Evolutionary conservation across 2,329 filamentous ascomycete genomes (phyloP).

Genomic region (Pseudogymnoascus sp.): DNA sequence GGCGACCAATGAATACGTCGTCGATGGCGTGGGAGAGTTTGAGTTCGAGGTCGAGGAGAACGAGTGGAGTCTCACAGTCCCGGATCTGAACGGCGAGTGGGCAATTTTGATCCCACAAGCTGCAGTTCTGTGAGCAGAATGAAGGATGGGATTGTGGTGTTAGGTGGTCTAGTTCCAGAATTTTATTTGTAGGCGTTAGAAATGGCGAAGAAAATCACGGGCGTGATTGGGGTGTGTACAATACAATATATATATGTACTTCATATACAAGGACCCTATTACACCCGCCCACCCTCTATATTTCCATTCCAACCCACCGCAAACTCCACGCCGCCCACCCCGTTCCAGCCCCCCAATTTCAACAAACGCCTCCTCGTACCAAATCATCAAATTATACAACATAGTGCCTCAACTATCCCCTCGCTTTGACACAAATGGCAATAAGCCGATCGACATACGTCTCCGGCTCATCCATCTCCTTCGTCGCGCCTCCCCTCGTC

Average conservation of each 20-base stretch:
- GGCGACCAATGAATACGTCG: conserved; percentile 31
- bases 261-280: background rate
- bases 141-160: background rate
- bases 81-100: conserved; percentile 19
- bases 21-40: conserved; percentile 31
- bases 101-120: conserved; percentile 8
- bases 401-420: background rate
- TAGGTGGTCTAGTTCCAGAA: background rate
- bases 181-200: background rate
- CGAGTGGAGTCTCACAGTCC: conserved; percentile 23
- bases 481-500: background rate
- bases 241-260: background rate
- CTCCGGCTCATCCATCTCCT: conserved; percentile 3
- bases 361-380: background rate
- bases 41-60: conserved; percentile 37
- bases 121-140: background rate
- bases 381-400: background rate
- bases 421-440: background rate
- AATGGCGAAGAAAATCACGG: background rate
- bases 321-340: background rate
- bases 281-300: background rate
- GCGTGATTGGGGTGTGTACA: background rate
- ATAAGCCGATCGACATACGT: background rate
- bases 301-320: background rate
- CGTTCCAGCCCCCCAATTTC: background rate